Base-by-base conservation (phyloP, 345 rosid genomes). In the Streptanthus diversifolius region DNA sequence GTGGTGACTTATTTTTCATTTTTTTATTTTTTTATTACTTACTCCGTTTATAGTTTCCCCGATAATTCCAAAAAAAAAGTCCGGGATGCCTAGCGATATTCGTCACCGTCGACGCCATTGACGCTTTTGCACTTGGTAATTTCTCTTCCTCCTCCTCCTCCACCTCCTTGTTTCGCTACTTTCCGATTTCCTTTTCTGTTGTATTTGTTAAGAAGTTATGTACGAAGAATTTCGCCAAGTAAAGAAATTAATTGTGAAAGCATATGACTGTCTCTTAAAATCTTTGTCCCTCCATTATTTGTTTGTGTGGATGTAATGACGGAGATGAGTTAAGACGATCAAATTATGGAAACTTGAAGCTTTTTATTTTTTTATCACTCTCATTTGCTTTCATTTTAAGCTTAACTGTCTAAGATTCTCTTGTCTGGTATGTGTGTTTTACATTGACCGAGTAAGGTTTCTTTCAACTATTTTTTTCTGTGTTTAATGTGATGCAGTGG, bases 101-200 rank as follows among this genome's bases (percentile, higher is more conserved):
- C 43, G 33, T 41, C 72, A 30, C 33, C 73, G 33, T 54, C 79
- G 22, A 75, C 75, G 70, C 74, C 75, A 47, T 76, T 62, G 79
- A 76, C 70, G 75, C 69, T 60, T 59, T 11, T 61, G 19, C 79
- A 33, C 65, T 22, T 61, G 58, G 70, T 76, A 56, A 54, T 63
- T 37, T 70, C 71, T 54, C 25, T 35, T 45, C 44, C 43, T 45
- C 13, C 18, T 19, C 48, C 17, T 44, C 45, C 25, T 45, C 29
- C 2, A n/a, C 35, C 18, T 45, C 29, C 4, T 15, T 25, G 0
- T 10, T 52, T 43, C n/a, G 37, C 0, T 30, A 0, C 56, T 35
- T 18, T 24, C 33, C 49, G 24, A 73, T 64, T 33, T 35, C 5
- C 0, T 44, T 27, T 39, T 60, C 35, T 6, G 49, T 19, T 47